phyloP scores from a whole-genome alignment of 139 green algal species.

The Pseudopediastrum boryanum region DNA sequence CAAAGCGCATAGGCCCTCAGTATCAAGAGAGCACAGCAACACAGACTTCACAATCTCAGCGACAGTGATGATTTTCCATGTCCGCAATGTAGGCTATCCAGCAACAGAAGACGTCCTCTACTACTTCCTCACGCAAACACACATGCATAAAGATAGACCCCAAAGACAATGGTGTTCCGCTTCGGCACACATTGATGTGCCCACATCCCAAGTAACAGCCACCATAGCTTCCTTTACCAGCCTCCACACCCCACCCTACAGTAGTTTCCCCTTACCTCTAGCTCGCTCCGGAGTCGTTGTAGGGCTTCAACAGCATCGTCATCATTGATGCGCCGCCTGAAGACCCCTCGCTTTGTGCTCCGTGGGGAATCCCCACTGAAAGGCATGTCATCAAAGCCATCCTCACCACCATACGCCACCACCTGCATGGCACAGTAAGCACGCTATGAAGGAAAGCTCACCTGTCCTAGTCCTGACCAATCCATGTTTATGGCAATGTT shows the following conservation, averaged over 20 bases:
- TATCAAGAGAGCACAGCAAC: conserved; percentile 2
- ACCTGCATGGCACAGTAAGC: not conserved
- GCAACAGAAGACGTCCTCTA: not conserved
- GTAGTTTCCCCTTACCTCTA: conserved; percentile 50
- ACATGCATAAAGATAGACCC: not conserved
- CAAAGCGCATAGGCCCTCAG: conserved; percentile 15
- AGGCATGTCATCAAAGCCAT: conserved; percentile 35
- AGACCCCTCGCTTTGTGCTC: conserved; percentile 19
- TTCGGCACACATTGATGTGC: too few relatives aligned
- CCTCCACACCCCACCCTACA: not conserved
- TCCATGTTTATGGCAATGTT: too few relatives aligned
- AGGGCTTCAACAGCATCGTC: conserved; percentile 43
- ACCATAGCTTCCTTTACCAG: not conserved
- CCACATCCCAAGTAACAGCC: not conserved
- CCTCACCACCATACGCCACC: conserved; percentile 32
- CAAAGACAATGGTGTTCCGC: not conserved
- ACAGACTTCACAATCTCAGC: not conserved
- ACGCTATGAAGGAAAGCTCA: too few relatives aligned
- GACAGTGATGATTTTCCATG: not conserved
- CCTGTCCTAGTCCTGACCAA: too few relatives aligned
- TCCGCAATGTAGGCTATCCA: not conserved
- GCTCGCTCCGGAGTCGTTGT: conserved; percentile 41
- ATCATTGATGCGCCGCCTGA: conserved; percentile 36
- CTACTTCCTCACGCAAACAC: not conserved
- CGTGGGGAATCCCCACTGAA: conserved; percentile 34